Conservation (phyloP, 2,329 filamentous ascomycete genomes). For the Conoideocrella luteorostrata region DNA sequence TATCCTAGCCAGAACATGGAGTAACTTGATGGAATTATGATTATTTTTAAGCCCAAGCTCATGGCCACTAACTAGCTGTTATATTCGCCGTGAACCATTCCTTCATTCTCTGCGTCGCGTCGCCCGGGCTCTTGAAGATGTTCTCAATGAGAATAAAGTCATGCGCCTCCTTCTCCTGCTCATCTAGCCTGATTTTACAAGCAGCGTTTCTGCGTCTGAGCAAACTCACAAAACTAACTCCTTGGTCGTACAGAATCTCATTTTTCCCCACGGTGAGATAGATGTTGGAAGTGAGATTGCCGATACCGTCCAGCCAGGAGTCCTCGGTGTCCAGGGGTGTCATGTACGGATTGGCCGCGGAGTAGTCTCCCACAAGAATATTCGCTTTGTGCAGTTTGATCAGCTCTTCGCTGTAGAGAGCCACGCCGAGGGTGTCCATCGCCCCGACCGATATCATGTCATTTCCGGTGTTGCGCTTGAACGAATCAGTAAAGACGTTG, state of each 20-base stretch:
- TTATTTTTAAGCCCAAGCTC: no score
- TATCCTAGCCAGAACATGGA: no score
- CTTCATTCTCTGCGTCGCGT: conserved; percentile 25
- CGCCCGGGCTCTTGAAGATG: conserved; percentile 15
- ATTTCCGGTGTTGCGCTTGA: conserved; percentile 19
- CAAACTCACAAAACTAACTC: conserved; percentile 17
- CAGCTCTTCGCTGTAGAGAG: conserved; percentile 9
- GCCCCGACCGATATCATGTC: conserved; percentile 26
- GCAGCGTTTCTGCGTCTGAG: conserved; percentile 14
- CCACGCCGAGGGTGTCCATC: conserved; percentile 6
- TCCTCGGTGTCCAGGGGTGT: conserved; percentile 22
- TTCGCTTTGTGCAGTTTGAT: conserved; percentile 8
- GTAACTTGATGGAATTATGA: no score
- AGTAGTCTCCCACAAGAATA: conserved; percentile 1
- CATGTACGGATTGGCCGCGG: conserved; percentile 17
- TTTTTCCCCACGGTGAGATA: conserved; percentile 27
- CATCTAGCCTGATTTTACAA: conserved; percentile 21
- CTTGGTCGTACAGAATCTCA: conserved; percentile 25
- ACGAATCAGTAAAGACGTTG: conserved; percentile 15
- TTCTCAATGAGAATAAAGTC: conserved; percentile 27
- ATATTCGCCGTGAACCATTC: conserved; percentile 23
- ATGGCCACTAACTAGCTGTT: no score
- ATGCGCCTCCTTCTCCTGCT: conserved; percentile 23
- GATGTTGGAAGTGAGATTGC: conserved; percentile 14
- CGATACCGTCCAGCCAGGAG: conserved; percentile 22